These are phyloP conservation scores for Moniliella sp. DNA, from an alignment of 1,284 basidiomycete genomes.

Conservation along the genomic window DNA sequence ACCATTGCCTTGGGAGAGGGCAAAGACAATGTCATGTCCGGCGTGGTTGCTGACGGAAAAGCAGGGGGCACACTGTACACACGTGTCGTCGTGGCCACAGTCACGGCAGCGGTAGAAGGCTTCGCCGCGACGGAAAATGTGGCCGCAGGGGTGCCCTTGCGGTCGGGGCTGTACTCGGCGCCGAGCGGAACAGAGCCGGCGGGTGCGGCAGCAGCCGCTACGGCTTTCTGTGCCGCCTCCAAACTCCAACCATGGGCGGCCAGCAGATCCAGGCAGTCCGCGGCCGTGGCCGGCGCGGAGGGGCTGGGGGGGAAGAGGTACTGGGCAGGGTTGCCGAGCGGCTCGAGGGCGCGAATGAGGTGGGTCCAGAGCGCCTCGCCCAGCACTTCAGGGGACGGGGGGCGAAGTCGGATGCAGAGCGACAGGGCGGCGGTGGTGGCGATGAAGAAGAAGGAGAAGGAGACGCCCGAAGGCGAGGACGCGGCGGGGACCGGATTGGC, in stretches of 20 bases:
- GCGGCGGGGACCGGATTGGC: no score
- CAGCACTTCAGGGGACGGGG: not conserved
- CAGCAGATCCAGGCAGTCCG: constrained; percentile 8
- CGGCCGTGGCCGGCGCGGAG: constrained; percentile 5
- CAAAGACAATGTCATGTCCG: constrained; percentile 28
- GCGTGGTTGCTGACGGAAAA: constrained; percentile 26
- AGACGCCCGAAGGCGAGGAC: no score
- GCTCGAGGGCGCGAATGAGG: constrained; percentile 1
- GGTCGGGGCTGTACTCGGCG: constrained; percentile 23
- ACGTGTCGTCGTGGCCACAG: constrained; percentile 30
- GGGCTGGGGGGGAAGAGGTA: constrained; percentile 7
- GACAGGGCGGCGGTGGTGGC: no score
- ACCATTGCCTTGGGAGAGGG: constrained; percentile 18
- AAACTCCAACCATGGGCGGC: constrained; percentile 13
- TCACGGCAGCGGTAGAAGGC: constrained; percentile 33
- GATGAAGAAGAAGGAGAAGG: no score
- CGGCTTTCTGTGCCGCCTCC: constrained; percentile 14
- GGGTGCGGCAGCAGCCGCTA: constrained; percentile 1
- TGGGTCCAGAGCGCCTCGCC: not conserved
- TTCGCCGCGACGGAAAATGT: constrained; percentile 33
- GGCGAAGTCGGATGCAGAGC: no score
- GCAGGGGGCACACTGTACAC: constrained; percentile 29
- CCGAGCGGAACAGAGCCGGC: constrained; percentile 1
- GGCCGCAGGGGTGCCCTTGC: constrained; percentile 29
- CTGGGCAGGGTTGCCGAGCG: constrained; percentile 7